Conservation (phyloP, 225 moss, liverwort and hornwort species). For the Sphagnum tenellum region DNA sequence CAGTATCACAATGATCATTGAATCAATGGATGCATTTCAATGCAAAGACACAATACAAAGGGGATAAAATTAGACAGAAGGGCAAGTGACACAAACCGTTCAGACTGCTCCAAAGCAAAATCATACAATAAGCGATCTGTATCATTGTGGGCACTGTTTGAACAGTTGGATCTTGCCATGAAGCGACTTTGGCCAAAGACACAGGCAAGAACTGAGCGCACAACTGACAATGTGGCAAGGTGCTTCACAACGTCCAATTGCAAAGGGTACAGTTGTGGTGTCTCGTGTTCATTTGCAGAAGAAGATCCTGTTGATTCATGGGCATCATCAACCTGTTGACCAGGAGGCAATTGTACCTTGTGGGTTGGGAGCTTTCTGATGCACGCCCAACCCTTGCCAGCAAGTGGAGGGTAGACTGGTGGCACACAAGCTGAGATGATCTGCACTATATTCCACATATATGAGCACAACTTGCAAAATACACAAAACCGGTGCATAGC, state of each 20-base stretch:
- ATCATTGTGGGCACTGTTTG: slow-evolving; percentile 39
- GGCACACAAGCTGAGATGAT: slow-evolving; percentile 93
- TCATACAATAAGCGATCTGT: slow-evolving; percentile 80
- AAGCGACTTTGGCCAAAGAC: slow-evolving; percentile 88
- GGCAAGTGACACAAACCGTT: slow-evolving; percentile 45
- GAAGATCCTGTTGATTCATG: slow-evolving; percentile 19
- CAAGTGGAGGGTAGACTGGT: slow-evolving; percentile 84
- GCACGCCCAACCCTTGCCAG: slow-evolving; percentile 90
- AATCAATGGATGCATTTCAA: too few relatives aligned
- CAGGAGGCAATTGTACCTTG: slow-evolving; percentile 36
- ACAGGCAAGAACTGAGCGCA: slow-evolving; percentile 82
- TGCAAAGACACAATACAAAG: too few relatives aligned
- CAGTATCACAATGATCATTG: too few relatives aligned
- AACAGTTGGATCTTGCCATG: slow-evolving; percentile 28
- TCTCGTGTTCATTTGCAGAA: slow-evolving; percentile 40
- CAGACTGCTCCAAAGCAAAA: slow-evolving; percentile 97
- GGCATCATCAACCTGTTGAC: slow-evolving; percentile 36
- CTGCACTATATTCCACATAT: slow-evolving; percentile 10
- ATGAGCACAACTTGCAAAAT: too few relatives aligned
- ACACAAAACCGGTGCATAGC: too few relatives aligned
- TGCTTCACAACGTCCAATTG: slow-evolving; percentile 91
- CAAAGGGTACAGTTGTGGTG: slow-evolving; percentile 55
- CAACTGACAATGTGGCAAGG: slow-evolving; percentile 86
- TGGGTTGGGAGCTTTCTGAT: slow-evolving; percentile 78
- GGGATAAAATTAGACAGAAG: too few relatives aligned